These are phyloP conservation scores for Lathyrus sativus DNA, from an alignment of 306 rosid species.

Conservation along the genomic window DNA sequence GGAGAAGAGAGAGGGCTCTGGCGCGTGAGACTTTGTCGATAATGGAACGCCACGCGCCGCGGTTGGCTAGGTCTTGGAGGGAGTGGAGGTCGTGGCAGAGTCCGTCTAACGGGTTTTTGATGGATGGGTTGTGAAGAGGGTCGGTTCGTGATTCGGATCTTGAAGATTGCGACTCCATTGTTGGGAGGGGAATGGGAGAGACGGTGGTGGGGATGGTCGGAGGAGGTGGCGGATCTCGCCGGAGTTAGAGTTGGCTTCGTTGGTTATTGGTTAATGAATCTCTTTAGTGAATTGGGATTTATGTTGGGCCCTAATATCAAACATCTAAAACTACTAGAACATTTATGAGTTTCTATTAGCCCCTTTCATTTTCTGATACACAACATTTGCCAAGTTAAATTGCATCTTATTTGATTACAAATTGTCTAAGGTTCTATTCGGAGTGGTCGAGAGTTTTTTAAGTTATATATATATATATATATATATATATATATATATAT, in stretches of 20 bases:
- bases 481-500: too few species aligned
- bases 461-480: too few species aligned
- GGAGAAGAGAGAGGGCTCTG: conserved; percentile 74
- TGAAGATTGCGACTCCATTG: conserved; percentile 43
- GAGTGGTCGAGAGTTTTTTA: too few species aligned
- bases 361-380: not conserved
- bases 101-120: conserved; percentile 44
- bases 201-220: conserved; percentile 12
- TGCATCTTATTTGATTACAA: too few species aligned
- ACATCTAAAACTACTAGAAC: not conserved
- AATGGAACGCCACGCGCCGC: conserved; percentile 93
- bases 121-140: conserved; percentile 41
- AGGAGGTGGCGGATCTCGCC: conserved; percentile 28
- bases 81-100: conserved; percentile 66
- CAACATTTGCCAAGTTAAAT: not conserved
- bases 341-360: not conserved
- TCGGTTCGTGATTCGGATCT: conserved; percentile 47
- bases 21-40: conserved; percentile 83
- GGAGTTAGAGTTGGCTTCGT: not conserved
- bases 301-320: not conserved
- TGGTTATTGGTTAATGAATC: not conserved
- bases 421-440: too few species aligned
- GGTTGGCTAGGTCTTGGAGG: conserved; percentile 72
- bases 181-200: not conserved
- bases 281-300: not conserved